A percentile compares a stretch with the other conserved stretches of the same genome.
Conservation (phyloP, 768 basidiomycete genomes). For the Mycena amicta region DNA sequence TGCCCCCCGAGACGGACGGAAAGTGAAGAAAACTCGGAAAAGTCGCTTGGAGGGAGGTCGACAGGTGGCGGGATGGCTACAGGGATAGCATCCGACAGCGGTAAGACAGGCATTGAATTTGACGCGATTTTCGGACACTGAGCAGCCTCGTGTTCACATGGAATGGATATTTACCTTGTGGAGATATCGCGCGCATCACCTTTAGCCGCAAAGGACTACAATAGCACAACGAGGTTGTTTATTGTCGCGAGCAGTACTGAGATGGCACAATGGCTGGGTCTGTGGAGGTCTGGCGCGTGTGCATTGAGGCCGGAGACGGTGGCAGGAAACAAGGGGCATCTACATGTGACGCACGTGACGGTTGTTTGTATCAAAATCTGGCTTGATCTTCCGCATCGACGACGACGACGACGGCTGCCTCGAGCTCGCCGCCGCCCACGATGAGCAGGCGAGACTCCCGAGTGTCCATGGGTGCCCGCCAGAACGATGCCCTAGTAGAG, state of each 20-base stretch:
- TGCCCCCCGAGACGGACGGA: too few relatives aligned
- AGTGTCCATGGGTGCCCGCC: conserved; percentile 64
- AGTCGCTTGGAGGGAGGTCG: too few relatives aligned
- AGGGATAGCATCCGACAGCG: background rate
- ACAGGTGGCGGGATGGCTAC: too few relatives aligned
- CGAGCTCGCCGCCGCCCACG: conserved; percentile 29
- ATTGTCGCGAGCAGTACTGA: background rate
- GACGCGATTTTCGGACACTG: background rate
- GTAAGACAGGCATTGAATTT: background rate
- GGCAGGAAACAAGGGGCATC: too few relatives aligned
- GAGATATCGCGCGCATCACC: background rate
- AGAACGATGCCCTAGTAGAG: conserved; percentile 80
- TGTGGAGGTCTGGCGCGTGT: background rate
- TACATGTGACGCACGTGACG: conserved; percentile 7
- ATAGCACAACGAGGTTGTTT: background rate
- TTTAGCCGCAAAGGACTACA: background rate
- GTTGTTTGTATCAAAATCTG: conserved; percentile 17
- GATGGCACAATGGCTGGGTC: background rate
- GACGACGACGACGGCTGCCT: conserved; percentile 4
- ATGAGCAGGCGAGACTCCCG: conserved; percentile 66
- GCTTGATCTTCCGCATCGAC: conserved; percentile 15
- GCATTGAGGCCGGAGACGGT: background rate
- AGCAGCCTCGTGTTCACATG: background rate
- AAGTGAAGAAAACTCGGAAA: too few relatives aligned
- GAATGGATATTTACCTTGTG: background rate